These are phyloP conservation scores for Diplocarpon mali DNA, from an alignment of 2,329 filamentous ascomycete genomes.

Conservation along the genomic window DNA sequence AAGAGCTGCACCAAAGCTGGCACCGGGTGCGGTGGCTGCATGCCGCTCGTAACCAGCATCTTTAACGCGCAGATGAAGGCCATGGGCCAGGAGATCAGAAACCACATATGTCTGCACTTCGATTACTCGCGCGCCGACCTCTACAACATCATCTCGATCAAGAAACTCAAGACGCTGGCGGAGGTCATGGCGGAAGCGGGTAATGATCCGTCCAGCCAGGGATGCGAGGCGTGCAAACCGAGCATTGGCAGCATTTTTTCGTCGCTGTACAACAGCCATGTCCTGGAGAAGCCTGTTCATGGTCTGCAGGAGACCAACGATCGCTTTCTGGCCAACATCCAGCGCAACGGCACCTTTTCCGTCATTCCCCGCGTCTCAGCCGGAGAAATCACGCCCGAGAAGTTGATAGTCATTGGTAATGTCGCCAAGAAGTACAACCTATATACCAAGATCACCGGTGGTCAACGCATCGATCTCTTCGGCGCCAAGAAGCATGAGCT, in stretches of 20 bases:
- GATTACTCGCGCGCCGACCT: slow-evolving; percentile 73
- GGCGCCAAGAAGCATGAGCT: slow-evolving; percentile 83
- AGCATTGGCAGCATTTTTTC: slow-evolving; percentile 70
- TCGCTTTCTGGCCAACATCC: slow-evolving; percentile 77
- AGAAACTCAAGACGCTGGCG: slow-evolving; percentile 58
- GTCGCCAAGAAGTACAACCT: slow-evolving; percentile 76
- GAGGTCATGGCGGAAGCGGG: slow-evolving; percentile 73
- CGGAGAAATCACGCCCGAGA: slow-evolving; percentile 81
- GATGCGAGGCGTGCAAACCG: slow-evolving; percentile 82
- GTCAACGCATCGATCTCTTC: slow-evolving; percentile 88
- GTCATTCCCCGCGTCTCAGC: slow-evolving; percentile 74
- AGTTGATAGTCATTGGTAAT: slow-evolving; percentile 70
- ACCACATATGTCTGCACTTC: slow-evolving; percentile 78
- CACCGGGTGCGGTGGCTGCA: slow-evolving; percentile 80
- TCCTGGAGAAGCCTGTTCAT: slow-evolving; percentile 59
- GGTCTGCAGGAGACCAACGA: slow-evolving; percentile 89
- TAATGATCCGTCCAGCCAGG: slow-evolving; percentile 58
- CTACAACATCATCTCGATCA: slow-evolving; percentile 82
- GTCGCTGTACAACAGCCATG: slow-evolving; percentile 72
- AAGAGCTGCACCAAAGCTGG: slow-evolving; percentile 89
- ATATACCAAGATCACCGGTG: slow-evolving; percentile 88
- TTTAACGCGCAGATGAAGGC: slow-evolving; percentile 81
- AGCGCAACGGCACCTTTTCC: slow-evolving; percentile 83
- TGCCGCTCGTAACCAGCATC: slow-evolving; percentile 79
- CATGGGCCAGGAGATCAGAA: slow-evolving; percentile 80